phyloP scores from a whole-genome alignment of 306 rosid genomes.

The Amphicarpaea edgeworthii region DNA sequence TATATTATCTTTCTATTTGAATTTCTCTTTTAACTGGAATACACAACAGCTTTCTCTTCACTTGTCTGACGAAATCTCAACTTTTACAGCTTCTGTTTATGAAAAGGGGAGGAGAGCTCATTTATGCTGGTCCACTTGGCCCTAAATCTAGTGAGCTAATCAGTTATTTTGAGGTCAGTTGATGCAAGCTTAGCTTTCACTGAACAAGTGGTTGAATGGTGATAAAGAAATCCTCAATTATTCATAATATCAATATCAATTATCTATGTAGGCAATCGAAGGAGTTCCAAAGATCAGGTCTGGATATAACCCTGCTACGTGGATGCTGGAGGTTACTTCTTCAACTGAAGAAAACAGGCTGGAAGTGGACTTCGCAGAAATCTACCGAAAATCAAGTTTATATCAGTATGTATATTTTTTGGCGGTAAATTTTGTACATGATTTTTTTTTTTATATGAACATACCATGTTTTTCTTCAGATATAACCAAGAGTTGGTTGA shows the following conservation, averaged over 20 bases:
- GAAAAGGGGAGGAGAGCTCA: conserved; percentile 99
- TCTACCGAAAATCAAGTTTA: conserved; percentile 79
- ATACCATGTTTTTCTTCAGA: conserved; percentile 55
- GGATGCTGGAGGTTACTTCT: conserved; percentile 97
- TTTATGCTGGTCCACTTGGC: conserved; percentile 98
- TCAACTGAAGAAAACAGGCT: conserved; percentile 81
- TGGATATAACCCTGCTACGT: conserved; percentile 93
- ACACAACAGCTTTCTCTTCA: conserved; percentile 30
- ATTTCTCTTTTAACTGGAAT: conserved; percentile 24
- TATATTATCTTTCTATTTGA: conserved; percentile 23
- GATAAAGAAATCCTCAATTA: conserved; percentile 39
- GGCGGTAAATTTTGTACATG: conserved; percentile 14
- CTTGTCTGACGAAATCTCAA: conserved; percentile 37
- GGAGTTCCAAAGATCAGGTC: conserved; percentile 81
- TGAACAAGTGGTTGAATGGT: conserved; percentile 40
- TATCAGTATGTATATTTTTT: conserved; percentile 69
- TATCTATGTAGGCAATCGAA: conserved; percentile 74
- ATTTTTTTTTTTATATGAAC: conserved; percentile 43
- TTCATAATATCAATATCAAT: conserved; percentile 15
- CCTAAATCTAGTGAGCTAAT: conserved; percentile 85
- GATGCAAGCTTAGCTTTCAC: conserved; percentile 33
- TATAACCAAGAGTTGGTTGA: conserved; percentile 78
- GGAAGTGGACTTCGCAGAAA: conserved; percentile 90
- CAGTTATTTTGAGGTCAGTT: conserved; percentile 87
- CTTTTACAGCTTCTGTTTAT: conserved; percentile 81